Base-by-base conservation (phyloP, 2,329 filamentous ascomycete species). In the Neocucurbitaria cava region DNA sequence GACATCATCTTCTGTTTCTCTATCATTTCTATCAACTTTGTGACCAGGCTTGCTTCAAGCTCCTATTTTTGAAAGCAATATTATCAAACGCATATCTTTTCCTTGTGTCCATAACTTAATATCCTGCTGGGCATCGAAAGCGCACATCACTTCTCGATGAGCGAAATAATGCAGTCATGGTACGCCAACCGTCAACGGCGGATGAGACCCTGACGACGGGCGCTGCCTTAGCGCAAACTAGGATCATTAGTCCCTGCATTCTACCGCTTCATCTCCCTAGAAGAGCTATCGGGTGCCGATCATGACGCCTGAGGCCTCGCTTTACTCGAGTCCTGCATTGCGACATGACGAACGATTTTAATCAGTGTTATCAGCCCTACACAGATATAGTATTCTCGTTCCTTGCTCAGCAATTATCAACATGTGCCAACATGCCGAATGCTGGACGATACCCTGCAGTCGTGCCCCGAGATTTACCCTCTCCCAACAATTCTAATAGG, bases 251-350 rank as follows among this genome's bases (percentile, higher is more conserved):
- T 65, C 65, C 66, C 66, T 70, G 66, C 65, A 45, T 67, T 65
- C 56, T 62, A 52, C 58, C 55, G 61, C 46, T 66, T 57, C 48
- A 58, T 52, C 26, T 58, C 52, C 65, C 52, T 24, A 35, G 51
- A 50, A 18, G 15, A 52, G 64, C 47, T 36, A 52, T 38, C 26
- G 31, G 17, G 24, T 60, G 68, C 54, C 61, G 67, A 71, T 71
- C 68, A 70, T 71, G 64, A 71, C 68, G 68, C 63, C 66, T 66
- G 50, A 71, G 64, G 65, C 58, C 54, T 46, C 47, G 51, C 51
- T 46, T 46, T 43, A 26, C 46, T 15, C 47, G 20, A 53, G 35
- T 42, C 21, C 35, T 54, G 49, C 38, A 55, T 49, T 46, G 41
- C 46, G 23, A 31, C 36, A 17, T 35, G 31, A 35, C 31, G 31